Conservation (phyloP, 2,329 filamentous ascomycete species). For the Peltaster fructicola region DNA sequence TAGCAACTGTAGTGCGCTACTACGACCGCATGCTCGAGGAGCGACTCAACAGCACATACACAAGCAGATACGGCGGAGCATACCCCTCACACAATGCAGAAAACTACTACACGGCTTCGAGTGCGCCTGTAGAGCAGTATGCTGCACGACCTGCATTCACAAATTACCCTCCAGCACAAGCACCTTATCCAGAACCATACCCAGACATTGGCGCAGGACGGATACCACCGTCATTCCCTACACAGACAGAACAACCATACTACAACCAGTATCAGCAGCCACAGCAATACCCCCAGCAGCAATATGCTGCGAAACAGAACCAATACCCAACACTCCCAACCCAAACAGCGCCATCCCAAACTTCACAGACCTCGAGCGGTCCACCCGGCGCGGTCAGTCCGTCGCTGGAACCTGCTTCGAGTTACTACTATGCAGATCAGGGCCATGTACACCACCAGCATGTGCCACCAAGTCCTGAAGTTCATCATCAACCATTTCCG, state of each 20-base stretch:
- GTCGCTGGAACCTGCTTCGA: constrained; percentile 34
- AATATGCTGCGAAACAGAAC: constrained; percentile 13
- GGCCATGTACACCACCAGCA: constrained; percentile 12
- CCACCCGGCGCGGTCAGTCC: constrained; percentile 13
- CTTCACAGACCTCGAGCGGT: constrained; percentile 13
- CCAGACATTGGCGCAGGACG: constrained; percentile 13
- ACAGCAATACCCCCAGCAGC: constrained; percentile 14
- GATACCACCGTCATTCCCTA: constrained; percentile 16
- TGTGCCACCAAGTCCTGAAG: constrained; percentile 14
- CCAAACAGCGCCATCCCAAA: constrained; percentile 15
- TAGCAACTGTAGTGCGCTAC: constrained; percentile 90
- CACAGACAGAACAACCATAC: constrained; percentile 17
- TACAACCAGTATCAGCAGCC: constrained; percentile 17
- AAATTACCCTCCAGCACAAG: constrained; percentile 22
- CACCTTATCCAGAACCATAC: constrained; percentile 20
- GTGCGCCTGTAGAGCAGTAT: constrained; percentile 31
- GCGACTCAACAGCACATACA: constrained; percentile 80
- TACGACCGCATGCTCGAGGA: constrained; percentile 98
- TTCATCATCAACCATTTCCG: constrained; percentile 19
- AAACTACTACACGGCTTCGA: constrained; percentile 62
- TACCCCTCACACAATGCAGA: constrained; percentile 46
- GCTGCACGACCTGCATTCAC: constrained; percentile 21
- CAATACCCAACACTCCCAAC: constrained; percentile 13
- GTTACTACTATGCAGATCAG: constrained; percentile 38
- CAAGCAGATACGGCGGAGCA: constrained; percentile 36